These are phyloP conservation scores for Hypoxylon fuscum DNA, from an alignment of 495 filamentous ascomycete species.

Conservation along the genomic window DNA sequence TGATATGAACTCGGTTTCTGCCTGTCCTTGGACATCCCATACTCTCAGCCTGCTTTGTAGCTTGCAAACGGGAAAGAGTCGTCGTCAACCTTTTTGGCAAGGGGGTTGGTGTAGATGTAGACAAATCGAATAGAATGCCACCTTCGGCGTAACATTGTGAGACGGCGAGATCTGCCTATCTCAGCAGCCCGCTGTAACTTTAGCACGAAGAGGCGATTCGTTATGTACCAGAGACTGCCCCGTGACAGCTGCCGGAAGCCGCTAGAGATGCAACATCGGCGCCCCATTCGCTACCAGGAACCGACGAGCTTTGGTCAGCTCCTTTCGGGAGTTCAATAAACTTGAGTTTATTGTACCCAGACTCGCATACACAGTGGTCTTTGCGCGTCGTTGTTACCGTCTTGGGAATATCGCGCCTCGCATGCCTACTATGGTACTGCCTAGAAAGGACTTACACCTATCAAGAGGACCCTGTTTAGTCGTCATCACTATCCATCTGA, in stretches of 20 bases:
- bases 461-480: slow-evolving; percentile 33
- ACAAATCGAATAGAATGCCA: slow-evolving; percentile 30
- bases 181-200: slow-evolving; percentile 38
- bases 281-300: slow-evolving; percentile 41
- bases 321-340: slow-evolving; percentile 44
- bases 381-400: slow-evolving; percentile 30
- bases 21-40: not conserved
- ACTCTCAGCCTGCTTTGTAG: slow-evolving; percentile 16
- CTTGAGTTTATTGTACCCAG: slow-evolving; percentile 30
- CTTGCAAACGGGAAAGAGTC: not conserved
- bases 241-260: slow-evolving; percentile 46
- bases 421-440: slow-evolving; percentile 19
- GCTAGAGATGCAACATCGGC: slow-evolving; percentile 38
- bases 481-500: slow-evolving; percentile 50
- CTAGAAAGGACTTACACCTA: slow-evolving; percentile 33
- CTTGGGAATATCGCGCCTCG: slow-evolving; percentile 40
- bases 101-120: slow-evolving; percentile 37
- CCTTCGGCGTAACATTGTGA: slow-evolving; percentile 38
- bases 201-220: slow-evolving; percentile 33
- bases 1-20: not conserved
- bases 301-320: slow-evolving; percentile 33
- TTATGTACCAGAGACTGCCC: slow-evolving; percentile 32
- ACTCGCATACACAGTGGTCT: slow-evolving; percentile 17
- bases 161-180: slow-evolving; percentile 42
- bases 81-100: slow-evolving; percentile 14